phyloP scores from a whole-genome alignment of 2,329 filamentous ascomycete species.

The Didymella pomorum region DNA sequence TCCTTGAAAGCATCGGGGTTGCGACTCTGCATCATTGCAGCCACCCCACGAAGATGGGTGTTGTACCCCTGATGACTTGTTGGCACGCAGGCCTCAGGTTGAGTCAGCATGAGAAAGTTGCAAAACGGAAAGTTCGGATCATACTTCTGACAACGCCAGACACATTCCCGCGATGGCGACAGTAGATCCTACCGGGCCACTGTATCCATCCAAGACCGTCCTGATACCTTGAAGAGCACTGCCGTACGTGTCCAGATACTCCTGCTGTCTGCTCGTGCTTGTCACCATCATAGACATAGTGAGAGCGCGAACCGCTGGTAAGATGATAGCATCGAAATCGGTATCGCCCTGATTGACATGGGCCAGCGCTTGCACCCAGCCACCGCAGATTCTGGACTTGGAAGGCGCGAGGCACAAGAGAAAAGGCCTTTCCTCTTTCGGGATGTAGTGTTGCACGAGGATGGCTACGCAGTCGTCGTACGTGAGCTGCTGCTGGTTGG shows the following conservation, averaged over 20 bases:
- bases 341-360: constrained; percentile 8
- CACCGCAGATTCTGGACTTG: constrained; percentile 14
- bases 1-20: neutral
- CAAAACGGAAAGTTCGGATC: neutral
- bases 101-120: neutral
- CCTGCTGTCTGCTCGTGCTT: neutral
- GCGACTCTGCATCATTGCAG: neutral
- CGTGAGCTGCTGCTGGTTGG: neutral
- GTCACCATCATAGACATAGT: constrained; percentile 10
- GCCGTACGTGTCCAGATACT: constrained; percentile 13
- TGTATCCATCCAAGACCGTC: neutral
- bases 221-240: constrained; percentile 10
- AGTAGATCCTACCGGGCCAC: neutral
- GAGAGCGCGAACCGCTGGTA: constrained; percentile 11
- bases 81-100: neutral
- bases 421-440: constrained; percentile 11
- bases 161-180: constrained; percentile 15
- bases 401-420: constrained; percentile 10
- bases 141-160: constrained; percentile 13
- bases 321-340: constrained; percentile 2
- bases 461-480: constrained; percentile 13
- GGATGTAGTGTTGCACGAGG: constrained; percentile 11
- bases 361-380: constrained; percentile 15
- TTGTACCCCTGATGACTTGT: neutral
- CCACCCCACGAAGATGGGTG: neutral